phyloP scores from a whole-genome alignment of 768 basidiomycete genomes.

The Rhodocollybia butyracea region DNA sequence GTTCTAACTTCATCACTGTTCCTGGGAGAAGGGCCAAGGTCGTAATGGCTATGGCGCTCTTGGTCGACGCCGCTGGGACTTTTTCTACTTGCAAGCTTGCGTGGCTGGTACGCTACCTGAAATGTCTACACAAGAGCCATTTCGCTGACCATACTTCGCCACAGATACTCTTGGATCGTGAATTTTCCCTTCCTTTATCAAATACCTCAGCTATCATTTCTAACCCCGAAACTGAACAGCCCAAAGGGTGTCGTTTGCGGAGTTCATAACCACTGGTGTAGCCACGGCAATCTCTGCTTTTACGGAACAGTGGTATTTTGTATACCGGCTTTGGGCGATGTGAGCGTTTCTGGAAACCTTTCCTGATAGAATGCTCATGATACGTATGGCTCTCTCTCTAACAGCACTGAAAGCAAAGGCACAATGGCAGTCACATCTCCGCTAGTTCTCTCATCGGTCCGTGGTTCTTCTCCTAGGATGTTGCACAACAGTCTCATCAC shows the following conservation, averaged over 20 bases:
- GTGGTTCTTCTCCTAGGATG: neutral
- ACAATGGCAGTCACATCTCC: neutral
- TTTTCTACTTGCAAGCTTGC: neutral
- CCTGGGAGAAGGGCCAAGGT: neutral
- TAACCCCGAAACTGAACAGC: too few species aligned
- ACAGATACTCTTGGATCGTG: neutral
- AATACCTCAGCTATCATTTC: neutral
- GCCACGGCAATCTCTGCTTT: neutral
- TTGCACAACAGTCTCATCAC: neutral
- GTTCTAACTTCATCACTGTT: neutral
- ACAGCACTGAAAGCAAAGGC: neutral
- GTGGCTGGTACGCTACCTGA: slow-evolving; percentile 1
- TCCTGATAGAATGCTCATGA: too few species aligned
- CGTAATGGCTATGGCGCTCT: neutral
- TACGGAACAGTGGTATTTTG: neutral
- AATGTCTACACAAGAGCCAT: neutral
- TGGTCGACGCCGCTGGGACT: neutral
- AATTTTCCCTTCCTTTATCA: too few species aligned
- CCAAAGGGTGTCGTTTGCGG: too few species aligned
- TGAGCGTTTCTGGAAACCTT: neutral
- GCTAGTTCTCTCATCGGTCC: neutral
- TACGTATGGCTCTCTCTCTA: neutral
- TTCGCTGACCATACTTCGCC: neutral
- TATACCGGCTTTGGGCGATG: slow-evolving; percentile 1
- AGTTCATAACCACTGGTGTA: too few species aligned